A percentile compares a stretch with the other conserved stretches of the same genome.
phyloP scores from a whole-genome alignment of 1,284 basidiomycete genomes.

The Peniophora sp. region DNA sequence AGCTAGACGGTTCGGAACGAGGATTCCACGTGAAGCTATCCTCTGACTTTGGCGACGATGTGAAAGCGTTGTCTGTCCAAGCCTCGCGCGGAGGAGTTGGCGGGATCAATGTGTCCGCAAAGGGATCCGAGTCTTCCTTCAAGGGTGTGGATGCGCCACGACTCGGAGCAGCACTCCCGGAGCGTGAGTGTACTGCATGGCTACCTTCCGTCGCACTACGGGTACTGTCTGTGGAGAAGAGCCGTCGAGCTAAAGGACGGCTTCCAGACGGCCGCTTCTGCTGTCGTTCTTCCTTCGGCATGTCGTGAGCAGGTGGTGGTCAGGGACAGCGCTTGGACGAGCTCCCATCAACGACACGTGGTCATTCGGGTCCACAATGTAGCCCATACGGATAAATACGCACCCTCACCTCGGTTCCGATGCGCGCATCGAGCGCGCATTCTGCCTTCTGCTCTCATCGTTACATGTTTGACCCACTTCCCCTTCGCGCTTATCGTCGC shows the following conservation, averaged over 20 bases:
- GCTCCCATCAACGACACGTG: not conserved
- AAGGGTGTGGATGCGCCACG: conserved; percentile 21
- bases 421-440: too few relatives aligned
- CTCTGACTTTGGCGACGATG: not conserved
- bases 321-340: not conserved
- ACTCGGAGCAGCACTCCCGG: not conserved
- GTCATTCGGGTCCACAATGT: too few relatives aligned
- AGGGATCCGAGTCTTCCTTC: conserved; percentile 6
- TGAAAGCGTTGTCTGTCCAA: not conserved
- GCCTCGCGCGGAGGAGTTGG: not conserved
- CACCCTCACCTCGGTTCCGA: too few relatives aligned
- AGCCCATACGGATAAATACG: too few relatives aligned
- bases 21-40: not conserved
- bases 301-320: not conserved
- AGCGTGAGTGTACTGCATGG: not conserved
- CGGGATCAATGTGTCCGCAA: not conserved
- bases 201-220: not conserved
- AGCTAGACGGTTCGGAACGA: not conserved
- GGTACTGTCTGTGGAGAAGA: conserved; percentile 18
- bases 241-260: conserved; percentile 21
- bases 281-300: not conserved
- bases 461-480: too few relatives aligned
- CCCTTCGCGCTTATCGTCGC: too few relatives aligned
- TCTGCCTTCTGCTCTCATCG: too few relatives aligned
- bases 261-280: conserved; percentile 23